A percentile compares a stretch with the other conserved stretches of the same genome.
Conservation (phyloP, 2,329 filamentous ascomycete species). For the Pseudogymnoascus sp. region DNA sequence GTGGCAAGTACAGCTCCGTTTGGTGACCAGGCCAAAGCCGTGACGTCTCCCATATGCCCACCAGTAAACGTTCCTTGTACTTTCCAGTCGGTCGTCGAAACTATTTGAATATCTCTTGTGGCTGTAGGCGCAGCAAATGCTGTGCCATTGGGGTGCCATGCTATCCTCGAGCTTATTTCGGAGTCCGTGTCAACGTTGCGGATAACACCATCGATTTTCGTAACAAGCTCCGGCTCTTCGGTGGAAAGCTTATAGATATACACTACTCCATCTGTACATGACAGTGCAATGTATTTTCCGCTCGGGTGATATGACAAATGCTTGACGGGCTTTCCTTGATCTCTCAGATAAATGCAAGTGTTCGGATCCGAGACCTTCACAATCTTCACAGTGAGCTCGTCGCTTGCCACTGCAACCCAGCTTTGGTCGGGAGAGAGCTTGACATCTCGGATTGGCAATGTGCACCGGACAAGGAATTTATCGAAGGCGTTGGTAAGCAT, state of each 20-base stretch:
- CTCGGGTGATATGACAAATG: slow-evolving; percentile 81
- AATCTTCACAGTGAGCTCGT: slow-evolving; percentile 85
- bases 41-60: slow-evolving; percentile 77
- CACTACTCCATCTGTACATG: slow-evolving; percentile 78
- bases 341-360: slow-evolving; percentile 66
- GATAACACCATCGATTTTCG: slow-evolving; percentile 79
- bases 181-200: slow-evolving; percentile 66
- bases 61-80: slow-evolving; percentile 70
- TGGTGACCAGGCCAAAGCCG: slow-evolving; percentile 82
- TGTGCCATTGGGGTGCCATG: slow-evolving; percentile 91
- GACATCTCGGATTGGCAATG: slow-evolving; percentile 80
- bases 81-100: slow-evolving; percentile 86
- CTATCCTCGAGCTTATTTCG: slow-evolving; percentile 63
- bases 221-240: slow-evolving; percentile 71
- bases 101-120: slow-evolving; percentile 72
- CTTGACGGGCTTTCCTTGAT: slow-evolving; percentile 81
- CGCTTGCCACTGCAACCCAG: slow-evolving; percentile 94
- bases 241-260: slow-evolving; percentile 81
- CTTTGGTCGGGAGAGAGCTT: slow-evolving; percentile 70
- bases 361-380: slow-evolving; percentile 74
- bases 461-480: slow-evolving; percentile 70
- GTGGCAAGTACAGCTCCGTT: slow-evolving; percentile 82
- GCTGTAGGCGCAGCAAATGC: slow-evolving; percentile 81
- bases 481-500: slow-evolving; percentile 66
- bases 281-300: slow-evolving; percentile 66